phyloP scores from a whole-genome alignment of 441 rosid genomes.

The Mallotus repandus region DNA sequence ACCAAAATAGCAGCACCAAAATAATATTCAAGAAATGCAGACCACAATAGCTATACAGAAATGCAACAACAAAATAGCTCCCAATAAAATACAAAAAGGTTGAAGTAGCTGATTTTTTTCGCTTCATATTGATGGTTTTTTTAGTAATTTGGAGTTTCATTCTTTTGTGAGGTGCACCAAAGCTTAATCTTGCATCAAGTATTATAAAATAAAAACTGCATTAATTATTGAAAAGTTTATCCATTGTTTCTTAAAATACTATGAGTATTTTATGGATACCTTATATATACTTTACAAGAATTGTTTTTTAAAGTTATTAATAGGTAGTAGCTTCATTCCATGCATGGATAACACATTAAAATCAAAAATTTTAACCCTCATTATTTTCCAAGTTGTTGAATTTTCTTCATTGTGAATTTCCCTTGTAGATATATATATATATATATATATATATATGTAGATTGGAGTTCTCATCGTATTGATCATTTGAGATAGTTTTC shows the following conservation, averaged over 20 bases:
- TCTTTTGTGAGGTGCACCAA: not conserved
- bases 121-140: not conserved
- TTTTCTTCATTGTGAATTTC: too few relatives aligned
- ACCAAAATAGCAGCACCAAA: too few relatives aligned
- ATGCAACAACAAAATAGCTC: too few relatives aligned
- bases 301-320: not conserved
- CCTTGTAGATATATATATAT: too few relatives aligned
- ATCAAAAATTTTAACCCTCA: too few relatives aligned
- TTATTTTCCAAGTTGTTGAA: too few relatives aligned
- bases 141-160: constrained; percentile 1
- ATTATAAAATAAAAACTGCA: not conserved
- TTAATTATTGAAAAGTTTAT: not conserved
- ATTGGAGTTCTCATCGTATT: too few relatives aligned
- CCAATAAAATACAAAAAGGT: too few relatives aligned
- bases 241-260: not conserved
- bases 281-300: not conserved
- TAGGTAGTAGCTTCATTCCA: not conserved
- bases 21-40: too few relatives aligned
- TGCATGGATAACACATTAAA: not conserved
- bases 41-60: too few relatives aligned
- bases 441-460: too few relatives aligned
- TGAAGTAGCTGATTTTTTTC: not conserved
- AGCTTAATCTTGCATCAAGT: not conserved
- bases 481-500: not conserved
- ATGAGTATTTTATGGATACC: not conserved